Evolutionary conservation across 306 rosid species (phyloP), one percentile per base, ranked within the genome.

Genomic region (Alnus glutinosa): DNA sequence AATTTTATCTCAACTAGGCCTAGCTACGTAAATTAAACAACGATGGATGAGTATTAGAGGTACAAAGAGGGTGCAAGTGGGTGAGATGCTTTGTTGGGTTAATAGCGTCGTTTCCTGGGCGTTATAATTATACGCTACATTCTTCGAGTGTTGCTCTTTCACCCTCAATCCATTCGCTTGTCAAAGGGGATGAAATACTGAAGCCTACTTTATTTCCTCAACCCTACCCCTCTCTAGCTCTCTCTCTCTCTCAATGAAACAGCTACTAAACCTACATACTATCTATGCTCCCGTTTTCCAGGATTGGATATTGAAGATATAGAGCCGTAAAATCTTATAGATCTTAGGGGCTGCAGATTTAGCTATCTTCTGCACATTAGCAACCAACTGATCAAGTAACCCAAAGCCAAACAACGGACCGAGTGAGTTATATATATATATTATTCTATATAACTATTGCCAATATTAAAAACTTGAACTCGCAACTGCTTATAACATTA

Each of bases 141-240:
- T 85, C 81, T 74, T 76, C 44, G 68, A 82, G 61, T 74, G 83
- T 74, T 77, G 77, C 70, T 78, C 76, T 84, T 81, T 88, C 90
- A 74, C 75, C 86, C 82, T 88, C 89, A 83, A 63, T 75, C 74
- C 75, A 89, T 88, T 83, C 86, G 85, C 50, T 77, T 74, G 83
- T 87, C 88, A 77, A 84, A 82, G 62, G 78, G 88, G 75, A 73
- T 68, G 52, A 59, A 61, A 68, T 30, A 71, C 80, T 85, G 92
- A 89, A 81, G 69, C 90, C 83, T 77, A 66, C 4, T 19, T 64
- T 63, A 52, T 79, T 66, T 81, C 77, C 78, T 71, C 83, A 67
- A 83, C 76, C 77, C 84, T 76, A 50, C 70, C 70, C 71, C 73
- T 64, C 42, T 76, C 77, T 64, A 71, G 78, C 75, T 71, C 64